Base-by-base conservation (phyloP, 1,284 basidiomycete species). In the Sparassis latifolia region DNA sequence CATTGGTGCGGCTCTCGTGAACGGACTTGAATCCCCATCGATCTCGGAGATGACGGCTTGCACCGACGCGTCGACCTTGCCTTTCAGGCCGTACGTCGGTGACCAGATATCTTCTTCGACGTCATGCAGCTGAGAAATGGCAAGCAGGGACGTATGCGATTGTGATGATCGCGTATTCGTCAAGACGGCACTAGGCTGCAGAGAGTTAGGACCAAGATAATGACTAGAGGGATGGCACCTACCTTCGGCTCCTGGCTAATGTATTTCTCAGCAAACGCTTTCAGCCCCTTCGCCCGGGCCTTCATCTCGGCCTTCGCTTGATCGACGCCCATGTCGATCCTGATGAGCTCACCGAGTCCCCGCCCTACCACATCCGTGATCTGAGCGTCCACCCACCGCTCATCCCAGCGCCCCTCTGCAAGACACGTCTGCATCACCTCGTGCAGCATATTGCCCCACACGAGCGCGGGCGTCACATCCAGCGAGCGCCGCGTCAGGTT, bases 71-170 rank as follows among this genome's bases (percentile, higher is more conserved):
- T 99, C 96, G 20, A 99, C 74, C 68, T 97, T 98, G 28, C 96
- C 97, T 66, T 96, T 97, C 39, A 99, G 75, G 0, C 96, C 97
- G 63, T 89, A 97, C 9, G 85, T 88, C 0, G 97, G 95, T 0
- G 91, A 95, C 89, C 92, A 97, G 54, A 99, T 96, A 58, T 98
- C 95, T 66, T 99, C 96, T 71, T 99, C 97, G 40, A 97, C 79
- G 52, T 94, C 94, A 55, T 90, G 79, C 2, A 94, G 66, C 29
- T 82, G 74, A 6, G 79, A 75, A 47, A 97, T 84, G 0, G 89
- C 87, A 0, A 96, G 74, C 3, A 77, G 69, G 0, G 81, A 76
- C 0, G 67, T 68, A 32, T 76, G 73, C 6, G 73, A 65, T 27
- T 75, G 71, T 1, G 60, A 58, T 10, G 79, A 68, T 31, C 86